Evolutionary conservation across 2,329 filamentous ascomycete species (phyloP), one percentile per base, ranked within the genome.

Genomic region (Coniochaeta sp.): DNA sequence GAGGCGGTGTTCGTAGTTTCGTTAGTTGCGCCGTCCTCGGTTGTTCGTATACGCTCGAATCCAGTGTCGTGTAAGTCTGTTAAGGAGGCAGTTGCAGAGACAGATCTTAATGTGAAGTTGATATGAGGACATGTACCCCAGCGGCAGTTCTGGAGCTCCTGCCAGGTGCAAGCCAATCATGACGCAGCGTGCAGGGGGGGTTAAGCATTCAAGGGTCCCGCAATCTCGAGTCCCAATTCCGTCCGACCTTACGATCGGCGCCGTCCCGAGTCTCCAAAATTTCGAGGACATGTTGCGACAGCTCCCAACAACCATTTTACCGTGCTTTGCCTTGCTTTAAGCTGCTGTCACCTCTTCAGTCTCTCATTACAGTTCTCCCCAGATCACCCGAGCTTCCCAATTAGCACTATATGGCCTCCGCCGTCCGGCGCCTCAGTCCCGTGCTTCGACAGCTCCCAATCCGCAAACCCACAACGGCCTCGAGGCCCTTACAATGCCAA

Each of bases 401-500:
- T n/a, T n/a, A n/a, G 38, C 18, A 14, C 22, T 5, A 3, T 35
- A 57, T 57, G 54, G 52, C 52, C 47, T 49, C 28, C 27, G 18
- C 40, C 45, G 18, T 48, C 22, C 40, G 47, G 26, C 31, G 45
- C 27, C 40, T 49, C 30, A 49, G 16, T 49, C 47, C 47, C 45
- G 14, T 48, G 16, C 13, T 48, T 38, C 51, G 58, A 52, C n/a
- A n/a, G n/a, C 31, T 45, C 46, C 38, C 54, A 49, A 48, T 50
- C 18, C 50, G 49, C 22, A 55, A 48, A 13, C 52, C 50, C 27
- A 49, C 48, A 35, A 50, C 55, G 30, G 51, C 52, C 12, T 48
- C 27, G 26, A n/a, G n/a, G n/a, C n/a, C n/a, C n/a, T 14, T 31
- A 53, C 53, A 76, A 57, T 82, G 78, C 58, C 68, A 67, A 67